A percentile compares a stretch with the other conserved stretches of the same genome.
Evolutionary conservation across 805 yeast genomes (phyloP).

Genomic region (Cyberlindnera saturnus): DNA sequence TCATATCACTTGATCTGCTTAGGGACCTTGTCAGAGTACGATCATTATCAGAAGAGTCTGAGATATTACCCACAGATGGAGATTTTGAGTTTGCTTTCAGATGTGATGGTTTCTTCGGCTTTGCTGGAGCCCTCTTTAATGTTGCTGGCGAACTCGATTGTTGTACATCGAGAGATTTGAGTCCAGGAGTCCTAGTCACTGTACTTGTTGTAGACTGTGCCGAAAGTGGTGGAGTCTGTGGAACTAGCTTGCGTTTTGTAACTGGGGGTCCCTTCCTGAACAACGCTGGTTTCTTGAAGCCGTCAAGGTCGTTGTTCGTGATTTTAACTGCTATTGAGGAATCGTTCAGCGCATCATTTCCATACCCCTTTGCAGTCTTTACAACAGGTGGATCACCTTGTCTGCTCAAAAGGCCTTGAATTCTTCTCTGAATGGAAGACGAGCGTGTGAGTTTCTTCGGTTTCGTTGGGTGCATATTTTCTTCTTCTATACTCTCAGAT

Average conservation of each 20-base stretch:
- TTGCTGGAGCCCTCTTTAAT: slow-evolving; percentile 40
- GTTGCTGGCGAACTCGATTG: slow-evolving; percentile 10
- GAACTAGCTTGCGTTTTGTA: slow-evolving; percentile 12
- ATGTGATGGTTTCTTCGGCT: slow-evolving; percentile 58
- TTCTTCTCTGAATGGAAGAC: slow-evolving; percentile 24
- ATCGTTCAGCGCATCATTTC: slow-evolving; percentile 46
- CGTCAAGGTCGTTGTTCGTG: slow-evolving; percentile 17
- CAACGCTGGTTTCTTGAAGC: slow-evolving; percentile 21
- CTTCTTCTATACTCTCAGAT: slow-evolving; percentile 22
- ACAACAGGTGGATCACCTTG: slow-evolving; percentile 37
- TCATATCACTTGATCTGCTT: slow-evolving; percentile 3
- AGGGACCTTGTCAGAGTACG: slow-evolving; percentile 7
- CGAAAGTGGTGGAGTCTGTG: slow-evolving; percentile 20
- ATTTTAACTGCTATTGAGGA: slow-evolving; percentile 2
- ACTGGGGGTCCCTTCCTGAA: slow-evolving; percentile 12
- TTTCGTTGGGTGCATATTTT: slow-evolving; percentile 6
- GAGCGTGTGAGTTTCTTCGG: slow-evolving; percentile 14
- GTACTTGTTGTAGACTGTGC: slow-evolving; percentile 24
- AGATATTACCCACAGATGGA: background rate
- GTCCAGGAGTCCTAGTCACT: slow-evolving; percentile 14
- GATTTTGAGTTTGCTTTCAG: slow-evolving; percentile 29
- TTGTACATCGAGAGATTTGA: slow-evolving; percentile 1
- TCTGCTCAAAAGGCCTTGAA: slow-evolving; percentile 26
- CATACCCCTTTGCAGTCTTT: slow-evolving; percentile 78
- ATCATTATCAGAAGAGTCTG: slow-evolving; percentile 1